A percentile compares a stretch with the other conserved stretches of the same genome.
phyloP scores from a whole-genome alignment of 805 yeast species.

The Candida maris region DNA sequence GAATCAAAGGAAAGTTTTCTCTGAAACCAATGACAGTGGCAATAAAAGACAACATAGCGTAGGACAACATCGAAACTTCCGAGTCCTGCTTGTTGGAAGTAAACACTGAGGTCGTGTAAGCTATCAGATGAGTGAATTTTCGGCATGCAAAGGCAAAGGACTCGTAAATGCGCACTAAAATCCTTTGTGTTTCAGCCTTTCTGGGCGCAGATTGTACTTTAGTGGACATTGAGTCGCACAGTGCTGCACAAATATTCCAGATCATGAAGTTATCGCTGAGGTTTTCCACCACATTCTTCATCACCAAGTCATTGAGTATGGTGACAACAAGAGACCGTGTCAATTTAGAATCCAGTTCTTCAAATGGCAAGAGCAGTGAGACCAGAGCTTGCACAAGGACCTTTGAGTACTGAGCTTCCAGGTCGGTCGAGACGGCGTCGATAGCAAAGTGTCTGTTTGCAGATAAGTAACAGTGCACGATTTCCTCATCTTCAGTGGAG shows the following conservation, averaged over 20 bases:
- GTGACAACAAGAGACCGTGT: conserved; percentile 37
- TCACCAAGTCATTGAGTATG: conserved; percentile 39
- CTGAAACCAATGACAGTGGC: conserved; percentile 14
- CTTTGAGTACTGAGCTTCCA: conserved; percentile 34
- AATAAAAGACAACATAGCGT: conserved; percentile 23
- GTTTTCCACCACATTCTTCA: conserved; percentile 40
- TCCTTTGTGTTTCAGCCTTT: not conserved
- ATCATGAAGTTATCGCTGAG: conserved; percentile 50
- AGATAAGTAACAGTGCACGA: conserved; percentile 12
- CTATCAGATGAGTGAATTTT: conserved; percentile 20
- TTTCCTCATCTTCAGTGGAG: conserved; percentile 8
- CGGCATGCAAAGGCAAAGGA: not conserved
- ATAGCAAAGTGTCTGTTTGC: conserved; percentile 24
- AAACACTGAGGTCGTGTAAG: conserved; percentile 29
- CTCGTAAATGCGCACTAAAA: not conserved
- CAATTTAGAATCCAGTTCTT: conserved; percentile 37
- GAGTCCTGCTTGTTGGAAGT: conserved; percentile 11
- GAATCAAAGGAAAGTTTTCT: conserved; percentile 16
- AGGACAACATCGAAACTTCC: conserved; percentile 12
- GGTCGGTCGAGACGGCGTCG: conserved; percentile 9
- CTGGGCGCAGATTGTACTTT: not conserved
- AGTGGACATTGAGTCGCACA: conserved; percentile 10
- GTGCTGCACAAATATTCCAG: conserved; percentile 38
- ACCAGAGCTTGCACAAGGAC: conserved; percentile 35
- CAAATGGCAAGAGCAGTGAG: conserved; percentile 36